Conservation (phyloP, 768 basidiomycete species). For the Phanerochaete sordida region DNA sequence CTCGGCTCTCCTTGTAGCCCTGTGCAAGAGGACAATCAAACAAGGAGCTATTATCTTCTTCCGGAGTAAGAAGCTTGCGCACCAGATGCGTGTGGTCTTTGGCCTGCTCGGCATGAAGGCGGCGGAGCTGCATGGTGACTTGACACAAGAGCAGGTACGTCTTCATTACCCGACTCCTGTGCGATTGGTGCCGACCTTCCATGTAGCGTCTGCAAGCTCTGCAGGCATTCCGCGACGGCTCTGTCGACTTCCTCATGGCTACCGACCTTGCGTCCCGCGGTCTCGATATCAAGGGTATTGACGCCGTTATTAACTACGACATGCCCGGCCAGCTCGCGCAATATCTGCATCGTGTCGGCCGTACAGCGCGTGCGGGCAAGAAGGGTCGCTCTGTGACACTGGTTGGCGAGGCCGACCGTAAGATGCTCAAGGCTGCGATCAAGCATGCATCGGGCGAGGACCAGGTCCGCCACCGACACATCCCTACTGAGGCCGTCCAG, state of each 20-base stretch:
- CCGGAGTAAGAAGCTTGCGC: constrained; percentile 94
- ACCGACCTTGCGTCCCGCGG: constrained; percentile 95
- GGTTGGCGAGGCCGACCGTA: constrained; percentile 94
- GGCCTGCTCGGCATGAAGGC: constrained; percentile 84
- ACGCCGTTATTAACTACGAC: constrained; percentile 98
- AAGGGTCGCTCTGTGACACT: constrained; percentile 93
- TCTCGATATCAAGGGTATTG: constrained; percentile 95
- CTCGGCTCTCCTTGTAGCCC: constrained; percentile 68
- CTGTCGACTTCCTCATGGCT: constrained; percentile 91
- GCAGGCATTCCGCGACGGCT: constrained; percentile 81
- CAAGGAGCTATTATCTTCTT: constrained; percentile 88
- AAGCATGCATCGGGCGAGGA: constrained; percentile 80
- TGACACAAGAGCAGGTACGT: constrained; percentile 89
- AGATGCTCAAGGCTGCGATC: constrained; percentile 93
- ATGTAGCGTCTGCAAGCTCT: constrained; percentile 80
- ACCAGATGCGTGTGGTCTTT: constrained; percentile 95
- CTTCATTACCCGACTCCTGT: background rate
- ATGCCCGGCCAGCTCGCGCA: constrained; percentile 93
- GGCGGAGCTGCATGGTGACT: constrained; percentile 91
- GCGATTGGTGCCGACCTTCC: background rate
- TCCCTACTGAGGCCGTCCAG: constrained; percentile 71
- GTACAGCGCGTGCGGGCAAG: constrained; percentile 93
- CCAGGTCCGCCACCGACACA: constrained; percentile 82
- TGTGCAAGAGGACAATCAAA: constrained; percentile 89
- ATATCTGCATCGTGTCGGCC: constrained; percentile 95